A percentile compares a stretch with the other conserved stretches of the same genome.
Evolutionary conservation across 805 yeast species (phyloP).

Genomic region (Wickerhamiella kazuoi): DNA sequence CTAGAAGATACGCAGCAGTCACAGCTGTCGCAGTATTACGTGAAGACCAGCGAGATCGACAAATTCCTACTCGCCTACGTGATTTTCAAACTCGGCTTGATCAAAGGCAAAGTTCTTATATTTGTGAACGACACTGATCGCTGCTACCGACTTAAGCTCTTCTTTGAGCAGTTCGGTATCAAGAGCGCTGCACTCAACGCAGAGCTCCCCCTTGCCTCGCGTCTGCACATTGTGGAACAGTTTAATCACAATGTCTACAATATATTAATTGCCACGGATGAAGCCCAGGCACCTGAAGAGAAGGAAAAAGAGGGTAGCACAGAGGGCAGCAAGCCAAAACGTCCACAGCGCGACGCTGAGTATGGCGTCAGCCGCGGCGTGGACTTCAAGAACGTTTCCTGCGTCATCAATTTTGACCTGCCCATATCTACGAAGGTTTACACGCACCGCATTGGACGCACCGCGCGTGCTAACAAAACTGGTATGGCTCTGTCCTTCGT

Average conservation of each 20-base stretch:
- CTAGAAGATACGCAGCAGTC: conserved; percentile 46
- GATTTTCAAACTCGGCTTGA: conserved; percentile 69
- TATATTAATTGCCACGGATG: conserved; percentile 88
- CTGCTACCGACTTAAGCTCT: conserved; percentile 80
- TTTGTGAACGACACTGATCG: conserved; percentile 92
- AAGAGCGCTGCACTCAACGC: conserved; percentile 75
- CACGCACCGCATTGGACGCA: conserved; percentile 88
- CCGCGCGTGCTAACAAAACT: conserved; percentile 91
- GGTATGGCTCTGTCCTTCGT: conserved; percentile 93
- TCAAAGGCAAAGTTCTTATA: conserved; percentile 77
- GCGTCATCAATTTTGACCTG: conserved; percentile 87
- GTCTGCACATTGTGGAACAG: conserved; percentile 89
- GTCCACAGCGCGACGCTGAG: conserved; percentile 28
- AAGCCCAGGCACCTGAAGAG: conserved; percentile 34
- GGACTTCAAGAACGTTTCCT: conserved; percentile 88
- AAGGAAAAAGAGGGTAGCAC: conserved; percentile 9
- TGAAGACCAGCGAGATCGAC: conserved; percentile 74
- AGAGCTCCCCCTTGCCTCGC: conserved; percentile 81
- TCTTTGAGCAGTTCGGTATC: conserved; percentile 87
- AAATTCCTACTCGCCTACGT: conserved; percentile 82
- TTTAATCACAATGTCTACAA: conserved; percentile 79
- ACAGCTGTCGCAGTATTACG: conserved; percentile 68
- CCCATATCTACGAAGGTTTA: conserved; percentile 81
- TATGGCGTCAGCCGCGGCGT: conserved; percentile 95
- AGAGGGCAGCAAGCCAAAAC: conserved; percentile 5